A percentile compares a stretch with the other conserved stretches of the same genome.
Evolutionary conservation across 148 eudicot genomes (phyloP).

Genomic region (Bassia scoparia): DNA sequence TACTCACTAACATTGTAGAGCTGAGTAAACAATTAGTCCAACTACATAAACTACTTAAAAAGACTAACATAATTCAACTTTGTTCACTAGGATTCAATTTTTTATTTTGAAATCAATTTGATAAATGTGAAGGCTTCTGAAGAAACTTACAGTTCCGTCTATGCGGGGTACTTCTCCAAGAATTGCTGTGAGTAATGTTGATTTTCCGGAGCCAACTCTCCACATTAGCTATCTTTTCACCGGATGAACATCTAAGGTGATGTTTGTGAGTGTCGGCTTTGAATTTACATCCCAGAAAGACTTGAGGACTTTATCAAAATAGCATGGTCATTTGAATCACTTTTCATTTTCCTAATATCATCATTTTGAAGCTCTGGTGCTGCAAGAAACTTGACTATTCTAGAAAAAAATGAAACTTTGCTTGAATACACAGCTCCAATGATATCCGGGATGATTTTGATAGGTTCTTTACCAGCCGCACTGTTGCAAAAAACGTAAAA

Average conservation of each 20-base stretch:
- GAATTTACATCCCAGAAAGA: constrained; percentile 57
- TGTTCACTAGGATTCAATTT: too few species aligned
- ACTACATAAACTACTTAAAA: neutral
- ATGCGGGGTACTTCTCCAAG: constrained; percentile 66
- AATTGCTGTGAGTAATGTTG: constrained; percentile 64
- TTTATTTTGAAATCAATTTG: neutral
- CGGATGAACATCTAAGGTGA: constrained; percentile 44
- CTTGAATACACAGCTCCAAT: constrained; percentile 63
- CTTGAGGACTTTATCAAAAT: constrained; percentile 38
- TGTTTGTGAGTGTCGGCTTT: constrained; percentile 47
- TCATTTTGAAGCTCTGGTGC: constrained; percentile 57
- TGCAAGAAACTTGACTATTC: constrained; percentile 56
- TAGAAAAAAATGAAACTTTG: constrained; percentile 52
- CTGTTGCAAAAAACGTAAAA: constrained; percentile 64
- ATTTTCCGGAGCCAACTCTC: constrained; percentile 83
- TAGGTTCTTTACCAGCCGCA: constrained; percentile 67
- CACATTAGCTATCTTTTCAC: constrained; percentile 69
- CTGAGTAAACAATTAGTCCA: too few species aligned
- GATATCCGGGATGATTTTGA: constrained; percentile 56
- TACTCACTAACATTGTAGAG: too few species aligned
- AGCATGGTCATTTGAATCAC: constrained; percentile 13
- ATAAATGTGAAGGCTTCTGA: neutral
- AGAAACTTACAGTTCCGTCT: constrained; percentile 53
- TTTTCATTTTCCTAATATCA: constrained; percentile 28
- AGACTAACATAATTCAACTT: neutral